phyloP scores from a whole-genome alignment of 2,329 filamentous ascomycete genomes.

The Exophiala bonariae region DNA sequence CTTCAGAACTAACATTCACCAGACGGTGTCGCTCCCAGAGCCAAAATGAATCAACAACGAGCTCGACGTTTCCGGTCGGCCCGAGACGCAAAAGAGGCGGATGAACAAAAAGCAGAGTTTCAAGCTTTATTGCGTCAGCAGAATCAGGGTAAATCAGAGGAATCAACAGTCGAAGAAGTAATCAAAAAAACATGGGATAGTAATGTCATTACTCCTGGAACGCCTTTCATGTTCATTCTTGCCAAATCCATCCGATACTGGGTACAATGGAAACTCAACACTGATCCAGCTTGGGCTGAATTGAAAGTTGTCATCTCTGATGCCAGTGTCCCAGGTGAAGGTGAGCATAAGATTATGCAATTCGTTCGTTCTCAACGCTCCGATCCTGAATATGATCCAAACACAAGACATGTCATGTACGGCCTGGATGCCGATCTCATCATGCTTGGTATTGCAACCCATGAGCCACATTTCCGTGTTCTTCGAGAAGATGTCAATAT shows the following conservation, averaged over 20 bases:
- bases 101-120: conserved; percentile 85
- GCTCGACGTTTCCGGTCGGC: conserved; percentile 92
- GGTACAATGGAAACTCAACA: conserved; percentile 97
- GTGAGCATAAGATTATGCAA: conserved; percentile 99
- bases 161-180: conserved; percentile 57
- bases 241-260: conserved; percentile 89
- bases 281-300: conserved; percentile 91
- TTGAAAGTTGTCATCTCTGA: conserved; percentile 98
- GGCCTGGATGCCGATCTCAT: conserved; percentile 97
- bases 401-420: conserved; percentile 97
- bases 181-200: conserved; percentile 91
- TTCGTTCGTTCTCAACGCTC: conserved; percentile 92
- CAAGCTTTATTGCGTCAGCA: conserved; percentile 80
- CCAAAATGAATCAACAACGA: conserved; percentile 99
- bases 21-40: conserved; percentile 96
- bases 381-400: conserved; percentile 88
- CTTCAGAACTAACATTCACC: conserved; percentile 7
- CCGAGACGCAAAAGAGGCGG: conserved; percentile 91
- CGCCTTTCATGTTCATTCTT: conserved; percentile 97
- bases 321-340: conserved; percentile 94
- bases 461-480: conserved; percentile 95
- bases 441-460: conserved; percentile 95
- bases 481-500: conserved; percentile 96
- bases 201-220: conserved; percentile 88
- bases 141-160: conserved; percentile 55